Evolutionary conservation across 2,329 filamentous ascomycete genomes (phyloP).

Genomic region (Arachnomyces sp.): DNA sequence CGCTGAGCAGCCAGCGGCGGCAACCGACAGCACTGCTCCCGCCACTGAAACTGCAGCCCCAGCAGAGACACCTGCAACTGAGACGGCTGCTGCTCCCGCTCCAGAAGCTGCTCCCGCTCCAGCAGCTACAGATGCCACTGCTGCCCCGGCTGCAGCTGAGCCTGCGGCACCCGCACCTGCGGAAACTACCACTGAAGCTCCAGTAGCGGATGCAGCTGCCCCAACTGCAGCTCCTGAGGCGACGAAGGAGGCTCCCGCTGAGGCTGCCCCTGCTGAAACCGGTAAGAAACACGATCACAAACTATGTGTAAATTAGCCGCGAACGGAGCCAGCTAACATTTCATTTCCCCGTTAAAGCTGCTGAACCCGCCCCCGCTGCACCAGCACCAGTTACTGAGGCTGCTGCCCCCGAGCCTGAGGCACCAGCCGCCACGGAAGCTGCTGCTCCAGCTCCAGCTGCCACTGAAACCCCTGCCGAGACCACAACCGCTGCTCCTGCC

Average conservation of each 20-base stretch:
- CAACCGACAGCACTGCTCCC: constrained; percentile 7
- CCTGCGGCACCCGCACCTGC: constrained; percentile 4
- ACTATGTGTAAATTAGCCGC: neutral
- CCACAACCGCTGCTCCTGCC: constrained; percentile 1
- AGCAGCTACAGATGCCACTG: constrained; percentile 3
- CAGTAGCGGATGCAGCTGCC: neutral
- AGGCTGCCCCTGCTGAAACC: constrained; percentile 1
- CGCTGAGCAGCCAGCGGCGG: constrained; percentile 8
- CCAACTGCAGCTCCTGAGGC: no score
- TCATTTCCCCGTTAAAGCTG: neutral
- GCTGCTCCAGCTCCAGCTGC: neutral
- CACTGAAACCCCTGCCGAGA: constrained; percentile 2
- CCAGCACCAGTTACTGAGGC: constrained; percentile 1
- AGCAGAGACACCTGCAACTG: constrained; percentile 7
- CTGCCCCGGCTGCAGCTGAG: neutral
- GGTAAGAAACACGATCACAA: no score
- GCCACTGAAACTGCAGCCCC: constrained; percentile 6
- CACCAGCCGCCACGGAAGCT: neutral
- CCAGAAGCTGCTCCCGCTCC: constrained; percentile 5
- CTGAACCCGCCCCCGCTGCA: constrained; percentile 1
- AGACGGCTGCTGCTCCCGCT: constrained; percentile 6
- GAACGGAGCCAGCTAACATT: constrained; percentile 1
- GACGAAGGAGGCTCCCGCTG: no score
- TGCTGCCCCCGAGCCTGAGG: neutral
- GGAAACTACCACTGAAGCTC: neutral